Percentiles rank a stretch among this genome's conserved stretches.
phyloP scores from a whole-genome alignment of 2,329 filamentous ascomycete species.

The Cryphonectria parasitica region DNA sequence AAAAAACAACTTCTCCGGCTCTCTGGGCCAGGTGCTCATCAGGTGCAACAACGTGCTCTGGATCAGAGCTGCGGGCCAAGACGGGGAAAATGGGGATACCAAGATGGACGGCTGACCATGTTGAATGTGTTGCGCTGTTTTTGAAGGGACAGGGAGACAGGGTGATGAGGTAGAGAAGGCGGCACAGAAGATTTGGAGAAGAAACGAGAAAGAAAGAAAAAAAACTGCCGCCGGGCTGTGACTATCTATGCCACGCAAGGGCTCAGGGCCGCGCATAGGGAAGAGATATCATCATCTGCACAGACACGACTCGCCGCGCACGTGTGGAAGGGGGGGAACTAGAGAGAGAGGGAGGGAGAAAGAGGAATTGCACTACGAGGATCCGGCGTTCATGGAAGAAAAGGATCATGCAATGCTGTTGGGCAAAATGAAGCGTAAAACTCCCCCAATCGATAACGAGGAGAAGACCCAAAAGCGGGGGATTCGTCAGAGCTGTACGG shows the following conservation, averaged over 20 bases:
- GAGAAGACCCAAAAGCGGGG: neutral
- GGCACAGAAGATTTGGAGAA: neutral
- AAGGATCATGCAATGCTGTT: neutral
- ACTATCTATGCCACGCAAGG: neutral
- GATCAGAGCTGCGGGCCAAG: conserved; percentile 67
- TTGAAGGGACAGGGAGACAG: neutral
- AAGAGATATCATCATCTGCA: neutral
- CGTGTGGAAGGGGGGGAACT: neutral
- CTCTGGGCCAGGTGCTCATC: conserved; percentile 89
- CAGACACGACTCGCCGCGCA: neutral
- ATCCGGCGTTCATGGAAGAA: conserved; percentile 3
- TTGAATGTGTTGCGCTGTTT: conserved; percentile 7
- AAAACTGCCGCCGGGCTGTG: neutral
- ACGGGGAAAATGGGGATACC: conserved; percentile 55
- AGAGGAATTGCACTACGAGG: neutral
- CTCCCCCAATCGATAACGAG: neutral
- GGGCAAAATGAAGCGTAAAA: neutral
- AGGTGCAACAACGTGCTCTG: conserved; percentile 94
- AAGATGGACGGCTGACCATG: conserved; percentile 57
- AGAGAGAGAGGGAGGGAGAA: neutral
- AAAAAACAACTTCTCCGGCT: conserved; percentile 81
- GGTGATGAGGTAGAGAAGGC: neutral
- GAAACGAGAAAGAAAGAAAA: neutral
- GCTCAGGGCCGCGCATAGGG: neutral
- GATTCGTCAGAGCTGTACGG: neutral